Base-by-base conservation (phyloP, 305 asterid genomes). In the Caryopteris hybrid region DNA sequence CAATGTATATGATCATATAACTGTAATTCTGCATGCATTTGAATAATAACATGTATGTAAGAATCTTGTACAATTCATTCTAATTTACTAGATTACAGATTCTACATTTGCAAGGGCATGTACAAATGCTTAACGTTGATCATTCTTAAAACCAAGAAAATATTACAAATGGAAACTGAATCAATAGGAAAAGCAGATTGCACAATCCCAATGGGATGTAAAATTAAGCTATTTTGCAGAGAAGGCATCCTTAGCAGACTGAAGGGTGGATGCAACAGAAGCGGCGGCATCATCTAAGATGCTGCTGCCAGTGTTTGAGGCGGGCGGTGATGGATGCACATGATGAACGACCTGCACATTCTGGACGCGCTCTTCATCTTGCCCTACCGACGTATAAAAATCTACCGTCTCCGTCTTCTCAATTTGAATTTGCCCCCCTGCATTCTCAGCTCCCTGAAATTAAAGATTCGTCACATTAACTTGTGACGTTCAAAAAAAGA, bases 221-320 rank as follows among this genome's bases (percentile, higher is more conserved):
- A n/a, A n/a, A n/a, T n/a, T n/a, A n/a, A 51, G 6, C 66, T 76
- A 84, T 46, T 85, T 79, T 45, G 69, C 53, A 5, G 88, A 65
- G 50, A 85, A n/a, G n/a, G n/a, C n/a, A n/a, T n/a, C n/a, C n/a
- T n/a, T 55, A 11, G 79, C 85, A 25, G 95, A 83, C 58, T 88
- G 82, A 21, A 85, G 83, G 59, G 95, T 83, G 68, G 93, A 66
- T 4, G 70, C 83, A 18, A 88, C 83, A 2, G 95, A 75, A 1
- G 88, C 91, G n/a, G 96, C 87, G 18, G 92, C 95, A 57, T 81
- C 81, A 5, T 87, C 53, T 72, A 88, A 73, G 23, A 82, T 78
- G 17, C 85, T 74, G 17, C 84, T 88, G 59, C 90, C 75, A 11
- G 91, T 73, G 56, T 75, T 74, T 2, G 83, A 8, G 4, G 76